Evolutionary conservation across 2,329 filamentous ascomycete genomes (phyloP).

Genomic region (Didymella arachidicola): DNA sequence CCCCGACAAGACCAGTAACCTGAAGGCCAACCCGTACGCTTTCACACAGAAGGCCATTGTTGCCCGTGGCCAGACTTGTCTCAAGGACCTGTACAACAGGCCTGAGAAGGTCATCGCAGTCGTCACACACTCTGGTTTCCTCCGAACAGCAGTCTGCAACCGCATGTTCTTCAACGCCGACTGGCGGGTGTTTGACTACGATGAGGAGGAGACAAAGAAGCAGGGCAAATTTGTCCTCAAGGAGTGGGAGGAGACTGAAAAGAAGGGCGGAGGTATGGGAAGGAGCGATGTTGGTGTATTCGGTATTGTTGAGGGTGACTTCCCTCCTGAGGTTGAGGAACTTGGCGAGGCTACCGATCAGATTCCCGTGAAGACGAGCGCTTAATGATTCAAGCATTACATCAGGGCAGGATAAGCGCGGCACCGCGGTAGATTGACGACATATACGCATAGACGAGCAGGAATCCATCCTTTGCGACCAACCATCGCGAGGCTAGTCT

Average conservation of each 20-base stretch:
- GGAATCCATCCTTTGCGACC: neutral
- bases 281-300: slow-evolving; percentile 54
- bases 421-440: neutral
- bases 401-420: neutral
- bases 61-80: slow-evolving; percentile 60
- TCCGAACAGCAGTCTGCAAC: slow-evolving; percentile 65
- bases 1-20: slow-evolving; percentile 66
- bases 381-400: neutral
- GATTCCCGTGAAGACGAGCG: slow-evolving; percentile 15
- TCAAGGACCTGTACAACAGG: slow-evolving; percentile 60
- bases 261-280: slow-evolving; percentile 60
- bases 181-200: slow-evolving; percentile 69
- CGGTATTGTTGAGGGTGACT: slow-evolving; percentile 35
- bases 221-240: slow-evolving; percentile 54
- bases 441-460: neutral
- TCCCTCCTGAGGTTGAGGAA: slow-evolving; percentile 35
- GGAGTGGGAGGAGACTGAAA: slow-evolving; percentile 60
- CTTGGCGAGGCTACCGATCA: slow-evolving; percentile 29
- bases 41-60: slow-evolving; percentile 63
- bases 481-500: neutral
- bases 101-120: slow-evolving; percentile 70
- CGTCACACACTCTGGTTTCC: slow-evolving; percentile 70
- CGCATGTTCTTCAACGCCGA: slow-evolving; percentile 65
- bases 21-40: slow-evolving; percentile 56
- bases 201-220: slow-evolving; percentile 56